A percentile compares a stretch with the other conserved stretches of the same genome.
Evolutionary conservation across 306 rosid genomes (phyloP).

Genomic region (Biancaea sappan): DNA sequence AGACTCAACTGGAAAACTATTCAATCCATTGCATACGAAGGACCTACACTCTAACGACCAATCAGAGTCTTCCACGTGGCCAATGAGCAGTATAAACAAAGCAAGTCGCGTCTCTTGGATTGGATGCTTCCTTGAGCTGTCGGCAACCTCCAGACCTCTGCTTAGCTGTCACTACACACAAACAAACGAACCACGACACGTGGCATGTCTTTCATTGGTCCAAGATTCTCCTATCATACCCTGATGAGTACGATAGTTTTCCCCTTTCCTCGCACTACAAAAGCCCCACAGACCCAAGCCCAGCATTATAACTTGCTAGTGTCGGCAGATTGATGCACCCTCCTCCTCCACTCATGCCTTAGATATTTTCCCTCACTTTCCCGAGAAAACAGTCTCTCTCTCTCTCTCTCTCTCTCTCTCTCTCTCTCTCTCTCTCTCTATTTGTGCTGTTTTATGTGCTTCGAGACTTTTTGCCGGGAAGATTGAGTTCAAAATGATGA

Average conservation of each 20-base stretch:
- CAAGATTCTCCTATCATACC: constrained; percentile 11
- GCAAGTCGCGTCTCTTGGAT: constrained; percentile 19
- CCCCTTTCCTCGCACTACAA: constrained; percentile 11
- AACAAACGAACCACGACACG: constrained; percentile 34
- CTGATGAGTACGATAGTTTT: background rate
- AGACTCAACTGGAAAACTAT: too few relatives aligned
- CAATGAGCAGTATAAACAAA: background rate
- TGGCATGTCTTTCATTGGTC: constrained; percentile 40
- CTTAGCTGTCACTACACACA: constrained; percentile 68
- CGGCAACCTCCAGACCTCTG: constrained; percentile 56
- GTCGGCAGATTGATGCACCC: constrained; percentile 50
- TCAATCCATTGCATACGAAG: background rate
- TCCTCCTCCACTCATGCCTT: background rate
- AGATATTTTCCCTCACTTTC: constrained; percentile 35
- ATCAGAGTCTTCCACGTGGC: constrained; percentile 27
- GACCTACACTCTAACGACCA: background rate
- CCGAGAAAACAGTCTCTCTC: background rate
- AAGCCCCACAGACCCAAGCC: background rate
- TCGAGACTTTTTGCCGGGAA: constrained; percentile 20
- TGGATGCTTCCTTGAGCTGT: constrained; percentile 48
- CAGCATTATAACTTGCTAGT: constrained; percentile 35
- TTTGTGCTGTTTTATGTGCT: background rate
- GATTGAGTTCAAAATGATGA: constrained; percentile 48
- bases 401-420: background rate
- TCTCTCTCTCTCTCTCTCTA: background rate